These are phyloP conservation scores for Neonectria punicea DNA, from an alignment of 2,329 filamentous ascomycete genomes.

Conservation along the genomic window DNA sequence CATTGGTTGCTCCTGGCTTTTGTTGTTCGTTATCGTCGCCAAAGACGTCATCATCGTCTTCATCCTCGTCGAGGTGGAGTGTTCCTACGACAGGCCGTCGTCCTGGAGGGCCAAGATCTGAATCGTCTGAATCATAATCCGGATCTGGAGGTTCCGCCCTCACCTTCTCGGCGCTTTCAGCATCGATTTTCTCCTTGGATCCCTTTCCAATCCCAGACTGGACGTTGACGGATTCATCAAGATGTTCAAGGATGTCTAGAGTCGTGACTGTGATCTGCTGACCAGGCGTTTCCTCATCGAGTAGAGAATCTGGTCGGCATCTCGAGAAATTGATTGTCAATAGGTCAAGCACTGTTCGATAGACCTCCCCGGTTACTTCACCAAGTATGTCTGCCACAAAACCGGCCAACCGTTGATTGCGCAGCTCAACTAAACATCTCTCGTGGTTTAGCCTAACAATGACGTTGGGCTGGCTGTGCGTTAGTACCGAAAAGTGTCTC, in stretches of 20 bases:
- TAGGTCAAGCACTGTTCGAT: constrained; percentile 75
- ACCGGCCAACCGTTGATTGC: constrained; percentile 80
- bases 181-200: constrained; percentile 58
- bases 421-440: constrained; percentile 83
- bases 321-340: constrained; percentile 75
- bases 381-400: constrained; percentile 78
- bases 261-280: constrained; percentile 59
- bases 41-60: constrained; percentile 49
- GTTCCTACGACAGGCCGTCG: constrained; percentile 25
- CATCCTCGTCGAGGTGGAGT: constrained; percentile 46
- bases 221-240: constrained; percentile 64
- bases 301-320: constrained; percentile 69
- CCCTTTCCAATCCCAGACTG: constrained; percentile 68
- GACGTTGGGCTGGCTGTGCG: constrained; percentile 68
- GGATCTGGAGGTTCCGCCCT: constrained; percentile 49
- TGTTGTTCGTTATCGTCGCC: constrained; percentile 45
- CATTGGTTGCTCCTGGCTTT: constrained; percentile 44
- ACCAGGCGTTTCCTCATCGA: constrained; percentile 46
- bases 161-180: constrained; percentile 60
- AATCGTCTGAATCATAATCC: constrained; percentile 50
- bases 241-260: constrained; percentile 64
- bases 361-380: constrained; percentile 79
- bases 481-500: constrained; percentile 39
- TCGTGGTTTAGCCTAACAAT: constrained; percentile 85
- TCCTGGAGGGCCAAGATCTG: constrained; percentile 43